Percentiles rank a stretch among this genome's conserved stretches.
Evolutionary conservation across 176 grass and related monocot species (phyloP).

Genomic region (Rhynchospora tenuis): DNA sequence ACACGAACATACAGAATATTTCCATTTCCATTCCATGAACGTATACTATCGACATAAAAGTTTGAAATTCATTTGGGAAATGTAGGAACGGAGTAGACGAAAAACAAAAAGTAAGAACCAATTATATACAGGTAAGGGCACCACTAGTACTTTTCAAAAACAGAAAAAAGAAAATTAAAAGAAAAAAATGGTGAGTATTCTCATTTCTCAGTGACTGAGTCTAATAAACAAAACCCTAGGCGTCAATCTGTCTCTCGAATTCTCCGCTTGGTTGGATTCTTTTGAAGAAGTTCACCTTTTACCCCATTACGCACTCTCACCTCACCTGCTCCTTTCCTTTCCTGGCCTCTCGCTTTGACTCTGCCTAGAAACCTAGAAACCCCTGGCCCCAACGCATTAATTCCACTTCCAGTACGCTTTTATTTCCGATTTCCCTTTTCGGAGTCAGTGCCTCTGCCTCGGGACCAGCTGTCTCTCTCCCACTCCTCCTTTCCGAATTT

Average conservation of each 20-base stretch:
- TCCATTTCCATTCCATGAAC: neutral
- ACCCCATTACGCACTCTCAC: constrained; percentile 27
- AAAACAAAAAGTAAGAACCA: neutral
- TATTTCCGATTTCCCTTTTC: neutral
- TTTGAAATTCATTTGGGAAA: constrained; percentile 11
- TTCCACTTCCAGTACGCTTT: constrained; percentile 13
- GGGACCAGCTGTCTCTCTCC: neutral
- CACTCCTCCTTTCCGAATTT: neutral
- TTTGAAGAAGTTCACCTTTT: constrained; percentile 17
- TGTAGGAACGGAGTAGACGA: neutral
- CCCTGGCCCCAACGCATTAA: constrained; percentile 25
- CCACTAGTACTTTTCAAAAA: constrained; percentile 9
- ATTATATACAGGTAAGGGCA: neutral
- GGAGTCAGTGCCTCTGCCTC: neutral
- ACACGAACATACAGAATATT: neutral
- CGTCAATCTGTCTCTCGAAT: neutral
- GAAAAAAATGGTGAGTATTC: neutral
- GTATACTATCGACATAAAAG: neutral
- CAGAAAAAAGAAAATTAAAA: neutral
- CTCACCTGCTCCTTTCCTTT: constrained; percentile 30
- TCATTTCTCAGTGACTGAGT: neutral
- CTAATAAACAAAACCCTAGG: constrained; percentile 22
- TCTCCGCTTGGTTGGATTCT: constrained; percentile 26
- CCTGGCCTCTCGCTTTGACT: constrained; percentile 21
- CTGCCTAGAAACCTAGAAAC: neutral